These are phyloP conservation scores for Mucuna pruriens DNA, from an alignment of 306 rosid genomes.

Conservation along the genomic window DNA sequence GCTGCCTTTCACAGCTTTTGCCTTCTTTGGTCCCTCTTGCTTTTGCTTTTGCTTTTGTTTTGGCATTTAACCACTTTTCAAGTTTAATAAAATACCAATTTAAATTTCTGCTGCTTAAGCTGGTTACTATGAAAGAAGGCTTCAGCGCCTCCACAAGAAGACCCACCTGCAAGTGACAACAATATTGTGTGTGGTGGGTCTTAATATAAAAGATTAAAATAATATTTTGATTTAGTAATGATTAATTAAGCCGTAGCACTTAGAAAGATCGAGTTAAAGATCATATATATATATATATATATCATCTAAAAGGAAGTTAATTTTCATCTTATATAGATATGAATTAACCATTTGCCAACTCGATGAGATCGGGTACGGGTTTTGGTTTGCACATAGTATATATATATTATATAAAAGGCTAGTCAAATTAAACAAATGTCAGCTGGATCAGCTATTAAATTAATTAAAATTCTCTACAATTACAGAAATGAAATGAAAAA, in stretches of 20 bases:
- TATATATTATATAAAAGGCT: background rate
- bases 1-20: conserved; percentile 47
- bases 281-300: too few species aligned
- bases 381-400: background rate
- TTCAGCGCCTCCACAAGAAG: background rate
- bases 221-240: background rate
- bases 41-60: conserved; percentile 42
- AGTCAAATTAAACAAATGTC: conserved; percentile 1
- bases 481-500: background rate
- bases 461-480: background rate
- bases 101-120: conserved; percentile 32
- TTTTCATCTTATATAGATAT: background rate
- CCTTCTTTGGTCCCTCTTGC: conserved; percentile 7
- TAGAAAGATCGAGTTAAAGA: background rate
- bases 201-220: background rate
- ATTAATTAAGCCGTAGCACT: background rate
- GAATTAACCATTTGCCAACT: background rate
- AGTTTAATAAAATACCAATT: conserved; percentile 37
- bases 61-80: conserved; percentile 25
- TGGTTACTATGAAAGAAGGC: conserved; percentile 42
- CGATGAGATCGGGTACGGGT: background rate
- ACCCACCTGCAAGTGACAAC: background rate
- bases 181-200: too few species aligned
- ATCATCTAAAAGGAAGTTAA: background rate
- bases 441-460: background rate